phyloP scores from a whole-genome alignment of 1,284 basidiomycete genomes.

The Mycena citricolor region DNA sequence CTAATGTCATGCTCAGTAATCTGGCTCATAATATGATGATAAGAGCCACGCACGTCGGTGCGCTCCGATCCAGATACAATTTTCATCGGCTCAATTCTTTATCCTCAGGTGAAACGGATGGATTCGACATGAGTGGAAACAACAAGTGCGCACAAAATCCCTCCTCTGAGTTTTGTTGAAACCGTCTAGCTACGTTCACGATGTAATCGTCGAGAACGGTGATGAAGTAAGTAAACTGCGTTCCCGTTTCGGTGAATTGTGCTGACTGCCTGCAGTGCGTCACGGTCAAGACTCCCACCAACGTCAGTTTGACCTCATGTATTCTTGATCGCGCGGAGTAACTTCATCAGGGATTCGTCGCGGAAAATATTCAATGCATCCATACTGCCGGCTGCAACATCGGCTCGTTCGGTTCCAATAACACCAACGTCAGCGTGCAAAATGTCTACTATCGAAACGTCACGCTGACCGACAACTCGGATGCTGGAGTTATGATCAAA shows the following conservation, averaged over 20 bases:
- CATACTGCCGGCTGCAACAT: constrained; percentile 28
- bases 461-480: constrained; percentile 25
- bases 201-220: constrained; percentile 26
- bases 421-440: constrained; percentile 18
- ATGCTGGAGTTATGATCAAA: constrained; percentile 25
- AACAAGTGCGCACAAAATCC: constrained; percentile 15
- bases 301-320: constrained; percentile 7
- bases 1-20: constrained; percentile 5
- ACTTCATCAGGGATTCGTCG: too few relatives aligned
- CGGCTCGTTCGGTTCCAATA: constrained; percentile 23
- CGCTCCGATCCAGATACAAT: not conserved
- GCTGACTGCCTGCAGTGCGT: constrained; percentile 16
- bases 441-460: constrained; percentile 26
- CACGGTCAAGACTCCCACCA: constrained; percentile 28
- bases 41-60: constrained; percentile 13
- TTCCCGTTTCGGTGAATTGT: too few relatives aligned
- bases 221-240: constrained; percentile 3
- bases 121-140: constrained; percentile 17
- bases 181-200: constrained; percentile 25
- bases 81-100: not conserved
- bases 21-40: constrained; percentile 18
- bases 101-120: constrained; percentile 7
- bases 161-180: not conserved
- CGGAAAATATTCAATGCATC: constrained; percentile 23
- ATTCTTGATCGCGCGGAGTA: not conserved